Percentiles rank a stretch among this genome's conserved stretches.
phyloP scores from a whole-genome alignment of 2,329 filamentous ascomycete genomes.

The Waltergamsia citrina region DNA sequence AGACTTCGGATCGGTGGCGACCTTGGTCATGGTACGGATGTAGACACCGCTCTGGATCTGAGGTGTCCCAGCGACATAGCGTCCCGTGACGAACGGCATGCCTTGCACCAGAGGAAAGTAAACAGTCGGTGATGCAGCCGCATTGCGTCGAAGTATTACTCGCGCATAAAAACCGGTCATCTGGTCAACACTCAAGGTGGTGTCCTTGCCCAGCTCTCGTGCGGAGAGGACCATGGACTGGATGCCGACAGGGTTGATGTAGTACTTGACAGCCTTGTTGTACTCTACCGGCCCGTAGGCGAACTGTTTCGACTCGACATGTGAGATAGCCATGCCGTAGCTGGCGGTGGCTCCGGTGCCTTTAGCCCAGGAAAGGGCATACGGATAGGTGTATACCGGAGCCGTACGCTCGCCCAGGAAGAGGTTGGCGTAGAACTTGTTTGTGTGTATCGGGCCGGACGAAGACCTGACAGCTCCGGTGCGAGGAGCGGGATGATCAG shows the following conservation, averaged over 20 bases:
- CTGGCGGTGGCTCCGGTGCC: conserved; percentile 53
- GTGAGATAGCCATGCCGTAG: conserved; percentile 71
- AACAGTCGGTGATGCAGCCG: conserved; percentile 46
- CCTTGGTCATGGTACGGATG: conserved; percentile 57
- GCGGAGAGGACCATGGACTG: conserved; percentile 77
- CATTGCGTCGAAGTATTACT: conserved; percentile 52
- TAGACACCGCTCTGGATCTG: conserved; percentile 65
- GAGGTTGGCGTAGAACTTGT: conserved; percentile 76
- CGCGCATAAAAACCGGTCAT: conserved; percentile 52
- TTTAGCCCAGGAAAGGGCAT: conserved; percentile 59
- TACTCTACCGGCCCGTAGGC: conserved; percentile 52
- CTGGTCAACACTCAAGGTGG: conserved; percentile 42
- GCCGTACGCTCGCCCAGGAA: conserved; percentile 64
- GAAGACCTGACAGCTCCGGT: conserved; percentile 36
- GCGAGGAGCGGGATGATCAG: conserved; percentile 51
- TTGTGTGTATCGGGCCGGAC: conserved; percentile 55
- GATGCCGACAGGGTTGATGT: conserved; percentile 71
- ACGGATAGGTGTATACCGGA: conserved; percentile 67
- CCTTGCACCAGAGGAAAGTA: conserved; percentile 81
- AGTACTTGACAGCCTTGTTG: conserved; percentile 57
- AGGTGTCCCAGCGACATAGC: conserved; percentile 64
- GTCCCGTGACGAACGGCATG: conserved; percentile 74
- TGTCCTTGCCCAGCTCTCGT: conserved; percentile 54
- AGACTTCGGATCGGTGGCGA: conserved; percentile 43
- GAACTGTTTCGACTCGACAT: conserved; percentile 58